Conservation (phyloP, 441 rosid species). For the Croton laevigatus region DNA sequence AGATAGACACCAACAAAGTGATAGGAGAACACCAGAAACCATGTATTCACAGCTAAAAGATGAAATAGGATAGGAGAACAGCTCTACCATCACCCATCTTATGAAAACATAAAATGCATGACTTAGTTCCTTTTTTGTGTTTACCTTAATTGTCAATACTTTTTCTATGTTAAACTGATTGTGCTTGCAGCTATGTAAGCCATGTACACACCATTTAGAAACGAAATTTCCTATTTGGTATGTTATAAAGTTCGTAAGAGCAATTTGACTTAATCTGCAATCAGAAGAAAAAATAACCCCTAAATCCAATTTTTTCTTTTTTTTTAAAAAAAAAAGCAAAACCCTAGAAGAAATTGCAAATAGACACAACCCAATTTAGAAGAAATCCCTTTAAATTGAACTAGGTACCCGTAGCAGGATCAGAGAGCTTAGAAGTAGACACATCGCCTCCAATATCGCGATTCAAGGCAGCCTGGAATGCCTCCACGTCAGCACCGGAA, state of each 20-base stretch:
- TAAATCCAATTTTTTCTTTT: neutral
- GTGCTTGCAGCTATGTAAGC: too few relatives aligned
- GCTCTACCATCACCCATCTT: too few relatives aligned
- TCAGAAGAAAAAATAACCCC: neutral
- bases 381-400: neutral
- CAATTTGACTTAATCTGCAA: neutral
- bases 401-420: slow-evolving; percentile 38
- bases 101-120: too few relatives aligned
- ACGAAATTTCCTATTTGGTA: too few relatives aligned
- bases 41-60: too few relatives aligned
- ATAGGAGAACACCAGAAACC: too few relatives aligned
- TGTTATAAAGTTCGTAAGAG: neutral
- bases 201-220: too few relatives aligned
- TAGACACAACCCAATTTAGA: neutral
- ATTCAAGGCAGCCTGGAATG: slow-evolving; percentile 89
- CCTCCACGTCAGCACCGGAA: slow-evolving; percentile 94
- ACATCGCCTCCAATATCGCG: slow-evolving; percentile 79
- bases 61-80: too few relatives aligned
- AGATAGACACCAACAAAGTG: too few relatives aligned
- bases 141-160: too few relatives aligned
- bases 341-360: neutral
- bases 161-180: too few relatives aligned
- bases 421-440: slow-evolving; percentile 44
- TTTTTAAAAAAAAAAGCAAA: neutral
- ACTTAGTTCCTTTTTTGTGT: too few relatives aligned